Conservation (phyloP, 2,329 filamentous ascomycete species). For the Hirsutella thompsonii region DNA sequence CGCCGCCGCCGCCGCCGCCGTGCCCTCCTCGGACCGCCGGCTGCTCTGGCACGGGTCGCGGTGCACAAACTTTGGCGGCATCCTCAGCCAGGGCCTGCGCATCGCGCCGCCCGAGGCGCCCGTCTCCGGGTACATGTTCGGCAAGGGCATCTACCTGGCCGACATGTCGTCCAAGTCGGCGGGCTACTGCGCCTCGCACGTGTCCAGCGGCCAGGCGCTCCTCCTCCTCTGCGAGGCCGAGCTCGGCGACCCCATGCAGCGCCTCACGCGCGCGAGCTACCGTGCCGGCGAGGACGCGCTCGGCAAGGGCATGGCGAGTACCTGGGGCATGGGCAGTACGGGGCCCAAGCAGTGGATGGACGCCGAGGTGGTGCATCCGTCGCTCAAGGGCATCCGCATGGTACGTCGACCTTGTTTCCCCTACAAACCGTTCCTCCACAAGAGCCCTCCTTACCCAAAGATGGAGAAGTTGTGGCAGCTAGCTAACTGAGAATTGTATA, state of each 20-base stretch:
- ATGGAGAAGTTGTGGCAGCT: too few relatives aligned
- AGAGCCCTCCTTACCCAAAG: too few relatives aligned
- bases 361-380: slow-evolving; percentile 49
- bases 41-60: slow-evolving; percentile 84
- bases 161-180: slow-evolving; percentile 78
- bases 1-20: too few relatives aligned
- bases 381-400: slow-evolving; percentile 57
- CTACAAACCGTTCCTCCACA: too few relatives aligned
- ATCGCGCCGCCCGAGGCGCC: slow-evolving; percentile 81
- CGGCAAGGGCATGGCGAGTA: slow-evolving; percentile 47
- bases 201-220: slow-evolving; percentile 57
- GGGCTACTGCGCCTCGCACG: slow-evolving; percentile 54
- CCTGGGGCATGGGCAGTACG: slow-evolving; percentile 54
- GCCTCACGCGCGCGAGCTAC: slow-evolving; percentile 44
- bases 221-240: slow-evolving; percentile 71
- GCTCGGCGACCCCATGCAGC: slow-evolving; percentile 62
- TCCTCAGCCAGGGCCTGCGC: slow-evolving; percentile 76
- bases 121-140: slow-evolving; percentile 74
- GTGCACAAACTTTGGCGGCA: slow-evolving; percentile 74
- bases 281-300: slow-evolving; percentile 52
- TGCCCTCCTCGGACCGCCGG: slow-evolving; percentile 53
- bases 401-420: slow-evolving; percentile 23
- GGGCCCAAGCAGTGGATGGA: slow-evolving; percentile 66
- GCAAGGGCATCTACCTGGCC: slow-evolving; percentile 79
- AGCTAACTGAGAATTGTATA: too few relatives aligned